A percentile compares a stretch with the other conserved stretches of the same genome.
phyloP scores from a whole-genome alignment of 2,329 filamentous ascomycete species.

The Cladosporium sphaerospermum region DNA sequence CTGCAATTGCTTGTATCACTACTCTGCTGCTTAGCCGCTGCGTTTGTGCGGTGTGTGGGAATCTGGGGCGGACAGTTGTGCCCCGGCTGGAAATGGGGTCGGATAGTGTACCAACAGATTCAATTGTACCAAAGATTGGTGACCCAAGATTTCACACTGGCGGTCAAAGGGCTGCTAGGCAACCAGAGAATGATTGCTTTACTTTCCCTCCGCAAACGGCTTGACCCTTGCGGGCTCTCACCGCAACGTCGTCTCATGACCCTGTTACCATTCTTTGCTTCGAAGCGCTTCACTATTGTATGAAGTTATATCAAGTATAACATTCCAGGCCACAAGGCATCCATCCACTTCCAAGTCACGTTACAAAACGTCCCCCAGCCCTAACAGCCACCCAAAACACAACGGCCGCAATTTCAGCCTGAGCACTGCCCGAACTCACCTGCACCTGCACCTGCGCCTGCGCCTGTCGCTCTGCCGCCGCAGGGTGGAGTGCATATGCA shows the following conservation, averaged over 20 bases:
- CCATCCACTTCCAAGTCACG: not conserved
- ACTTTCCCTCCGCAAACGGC: constrained; percentile 1
- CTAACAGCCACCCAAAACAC: too few relatives aligned
- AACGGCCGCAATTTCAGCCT: too few relatives aligned
- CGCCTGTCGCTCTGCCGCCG: not conserved
- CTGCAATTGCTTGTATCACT: not conserved
- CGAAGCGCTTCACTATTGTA: too few relatives aligned
- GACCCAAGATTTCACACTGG: not conserved
- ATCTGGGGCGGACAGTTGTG: constrained; percentile 1
- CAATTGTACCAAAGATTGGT: constrained; percentile 6
- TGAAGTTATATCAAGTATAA: not conserved
- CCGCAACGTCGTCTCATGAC: not conserved
- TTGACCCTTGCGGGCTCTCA: not conserved
- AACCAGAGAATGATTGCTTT: not conserved
- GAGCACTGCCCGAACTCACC: too few relatives aligned
- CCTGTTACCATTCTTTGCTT: not conserved
- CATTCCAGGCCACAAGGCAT: not conserved
- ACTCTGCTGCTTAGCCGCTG: not conserved
- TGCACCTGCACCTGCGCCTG: too few relatives aligned
- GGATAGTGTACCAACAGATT: constrained; percentile 11
- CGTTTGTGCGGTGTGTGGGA: constrained; percentile 1
- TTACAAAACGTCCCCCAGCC: too few relatives aligned
- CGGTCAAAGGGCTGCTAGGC: constrained; percentile 7
- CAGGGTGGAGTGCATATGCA: not conserved
- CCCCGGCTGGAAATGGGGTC: constrained; percentile 10